Percentiles rank a stretch among this genome's conserved stretches.
These are phyloP conservation scores for Clitopilus passeckerianus DNA, from an alignment of 768 basidiomycete genomes.

Conservation along the genomic window DNA sequence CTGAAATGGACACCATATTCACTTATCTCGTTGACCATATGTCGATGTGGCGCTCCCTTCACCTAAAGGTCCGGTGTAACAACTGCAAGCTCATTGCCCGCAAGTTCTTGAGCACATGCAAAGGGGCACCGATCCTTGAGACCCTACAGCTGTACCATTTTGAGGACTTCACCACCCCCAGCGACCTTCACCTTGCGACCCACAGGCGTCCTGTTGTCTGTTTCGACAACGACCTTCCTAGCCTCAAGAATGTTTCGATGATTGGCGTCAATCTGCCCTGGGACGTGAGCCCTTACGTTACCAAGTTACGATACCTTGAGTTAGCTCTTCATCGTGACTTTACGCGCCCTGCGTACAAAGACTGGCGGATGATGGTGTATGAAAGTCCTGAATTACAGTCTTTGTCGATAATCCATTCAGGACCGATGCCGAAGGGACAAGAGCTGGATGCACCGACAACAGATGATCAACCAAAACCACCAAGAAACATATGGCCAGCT, in stretches of 20 bases:
- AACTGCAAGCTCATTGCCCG: slow-evolving; percentile 54
- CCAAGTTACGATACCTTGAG: slow-evolving; percentile 44
- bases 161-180: slow-evolving; percentile 46
- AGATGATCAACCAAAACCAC: too few species aligned
- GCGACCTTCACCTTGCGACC: slow-evolving; percentile 52
- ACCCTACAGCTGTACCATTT: slow-evolving; percentile 64
- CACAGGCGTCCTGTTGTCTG: slow-evolving; percentile 53
- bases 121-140: slow-evolving; percentile 49
- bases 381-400: slow-evolving; percentile 40
- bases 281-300: slow-evolving; percentile 45
- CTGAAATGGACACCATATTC: slow-evolving; percentile 44
- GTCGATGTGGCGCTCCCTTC: slow-evolving; percentile 51
- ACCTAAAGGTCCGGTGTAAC: slow-evolving; percentile 55
- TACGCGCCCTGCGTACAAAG: slow-evolving; percentile 49
- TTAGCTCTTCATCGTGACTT: slow-evolving; percentile 56
- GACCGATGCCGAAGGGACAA: slow-evolving; percentile 35
- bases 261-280: slow-evolving; percentile 66
- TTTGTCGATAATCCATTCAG: slow-evolving; percentile 55
- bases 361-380: slow-evolving; percentile 52
- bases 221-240: slow-evolving; percentile 48
- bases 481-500: slow-evolving; percentile 26
- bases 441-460: neutral
- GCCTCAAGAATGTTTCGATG: slow-evolving; percentile 49
- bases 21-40: slow-evolving; percentile 40
- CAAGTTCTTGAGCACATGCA: slow-evolving; percentile 41